Evolutionary conservation across 2,329 filamentous ascomycete species (phyloP), one percentile per base, ranked within the genome.

Genomic region (Pyrenophora seminiperda): DNA sequence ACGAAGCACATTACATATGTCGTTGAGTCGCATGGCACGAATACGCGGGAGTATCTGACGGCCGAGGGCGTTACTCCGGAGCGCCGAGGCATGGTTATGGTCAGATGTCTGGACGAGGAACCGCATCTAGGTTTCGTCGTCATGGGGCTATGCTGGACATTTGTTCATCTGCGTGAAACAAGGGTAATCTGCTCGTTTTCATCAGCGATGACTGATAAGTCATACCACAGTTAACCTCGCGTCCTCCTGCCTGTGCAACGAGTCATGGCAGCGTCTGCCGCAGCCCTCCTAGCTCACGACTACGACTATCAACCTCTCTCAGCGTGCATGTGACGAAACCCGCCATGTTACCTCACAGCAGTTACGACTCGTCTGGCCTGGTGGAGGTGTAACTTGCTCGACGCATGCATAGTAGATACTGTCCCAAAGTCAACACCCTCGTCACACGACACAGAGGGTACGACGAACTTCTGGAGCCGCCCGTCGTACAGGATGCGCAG

Each of bases 121-220:
- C 30, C 24, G 38, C 32, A 38, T 38, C 15, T 18, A 51, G 22
- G 55, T 53, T 54, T 58, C 47, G 58, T 54, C 40, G 36, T 41
- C 47, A 41, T 53, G 50, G 50, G 53, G 36, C 58, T 30, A 27
- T 31, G 31, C 39, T 36, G 34, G 48, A 41, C 33, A 31, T 39
- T 42, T 41, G 46, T 63, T 63, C 51, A 61, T 63, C 44, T 60
- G 57, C 54, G 38, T 64, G 62, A 65, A 65, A 65, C 62, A 37
- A n/a, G 46, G 14, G 51, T 45, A 56, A 50, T 50, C 44, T 63
- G 45, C 52, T 47, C 57, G 51, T 20, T 53, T 18, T 43, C 42
- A 46, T 42, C 45, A 39, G 53, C 38, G 31, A 40, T 41, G 15
- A 10, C 15, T 47, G 43, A 33, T 17, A 38, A 27, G 24, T 27